Evolutionary conservation across 345 rosid species (phyloP), one percentile per base, ranked within the genome.

Genomic region (Lepidium sativum): DNA sequence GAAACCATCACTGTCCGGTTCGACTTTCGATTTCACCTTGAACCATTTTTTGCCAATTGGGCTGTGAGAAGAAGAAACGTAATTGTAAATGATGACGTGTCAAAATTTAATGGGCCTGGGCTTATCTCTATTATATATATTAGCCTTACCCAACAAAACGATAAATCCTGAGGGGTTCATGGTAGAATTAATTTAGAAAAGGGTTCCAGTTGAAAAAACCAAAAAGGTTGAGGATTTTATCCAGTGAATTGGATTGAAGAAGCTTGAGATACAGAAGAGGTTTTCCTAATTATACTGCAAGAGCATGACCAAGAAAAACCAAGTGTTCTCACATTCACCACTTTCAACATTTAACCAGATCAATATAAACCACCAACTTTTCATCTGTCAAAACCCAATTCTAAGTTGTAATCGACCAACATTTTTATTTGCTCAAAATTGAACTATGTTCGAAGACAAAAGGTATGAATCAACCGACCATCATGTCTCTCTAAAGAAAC

Each of bases 211-310:
- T n/a, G n/a, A n/a, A n/a, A n/a, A n/a, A n/a, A n/a, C n/a, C n/a
- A n/a, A n/a, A n/a, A n/a, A n/a, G n/a, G n/a, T n/a, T n/a, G n/a
- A n/a, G n/a, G n/a, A n/a, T n/a, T n/a, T n/a, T n/a, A n/a, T n/a
- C n/a, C n/a, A n/a, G n/a, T n/a, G n/a, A n/a, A n/a, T n/a, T n/a
- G n/a, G n/a, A n/a, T n/a, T n/a, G n/a, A n/a, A n/a, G n/a, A n/a
- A n/a, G n/a, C n/a, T n/a, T n/a, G n/a, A n/a, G n/a, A n/a, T n/a
- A n/a, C n/a, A 60, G 77, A 72, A 72, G 29, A 43, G 29, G 67
- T 59, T 72, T 43, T 72, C 76, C 77, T 34, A 51, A 38, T 10
- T 18, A 37, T 51, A 27, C 61, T 58, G 44, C 37, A 52, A 59
- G 52, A 52, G 34, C 40, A 64, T 16, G 60, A 72, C 71, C 71